Conservation (phyloP, 2,329 filamentous ascomycete genomes). For the Exophiala sp. region DNA sequence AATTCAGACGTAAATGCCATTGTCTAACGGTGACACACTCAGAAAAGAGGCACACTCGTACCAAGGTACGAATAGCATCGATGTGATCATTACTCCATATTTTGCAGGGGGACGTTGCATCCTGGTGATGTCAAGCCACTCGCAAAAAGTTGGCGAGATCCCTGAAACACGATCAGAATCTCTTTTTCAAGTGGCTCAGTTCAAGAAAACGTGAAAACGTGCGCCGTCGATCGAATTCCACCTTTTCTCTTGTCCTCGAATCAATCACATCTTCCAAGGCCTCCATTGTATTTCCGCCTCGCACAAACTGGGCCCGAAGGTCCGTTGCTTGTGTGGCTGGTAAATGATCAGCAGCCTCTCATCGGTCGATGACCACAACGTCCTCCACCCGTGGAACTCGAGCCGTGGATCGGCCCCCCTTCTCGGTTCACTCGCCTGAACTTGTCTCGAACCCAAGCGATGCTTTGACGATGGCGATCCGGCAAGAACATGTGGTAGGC, state of each 20-base stretch:
- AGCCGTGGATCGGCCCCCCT: neutral
- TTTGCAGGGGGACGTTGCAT: neutral
- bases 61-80: neutral
- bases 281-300: neutral
- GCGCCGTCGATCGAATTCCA: slow-evolving; percentile 3
- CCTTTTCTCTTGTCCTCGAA: neutral
- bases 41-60: neutral
- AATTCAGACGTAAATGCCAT: too few relatives aligned
- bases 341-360: neutral
- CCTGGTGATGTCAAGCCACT: slow-evolving; percentile 8
- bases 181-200: neutral
- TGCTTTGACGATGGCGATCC: neutral
- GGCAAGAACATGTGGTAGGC: neutral
- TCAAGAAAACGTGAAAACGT: slow-evolving; percentile 10
- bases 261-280: neutral
- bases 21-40: neutral
- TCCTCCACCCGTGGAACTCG: neutral
- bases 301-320: neutral
- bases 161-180: neutral
- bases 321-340: slow-evolving; percentile 6
- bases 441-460: neutral
- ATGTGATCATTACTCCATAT: too few relatives aligned
- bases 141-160: slow-evolving; percentile 13
- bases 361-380: slow-evolving; percentile 1
- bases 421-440: slow-evolving; percentile 8